Evolutionary conservation across 2,329 filamentous ascomycete species (phyloP).

Genomic region (Fonsecaea pugnacius): DNA sequence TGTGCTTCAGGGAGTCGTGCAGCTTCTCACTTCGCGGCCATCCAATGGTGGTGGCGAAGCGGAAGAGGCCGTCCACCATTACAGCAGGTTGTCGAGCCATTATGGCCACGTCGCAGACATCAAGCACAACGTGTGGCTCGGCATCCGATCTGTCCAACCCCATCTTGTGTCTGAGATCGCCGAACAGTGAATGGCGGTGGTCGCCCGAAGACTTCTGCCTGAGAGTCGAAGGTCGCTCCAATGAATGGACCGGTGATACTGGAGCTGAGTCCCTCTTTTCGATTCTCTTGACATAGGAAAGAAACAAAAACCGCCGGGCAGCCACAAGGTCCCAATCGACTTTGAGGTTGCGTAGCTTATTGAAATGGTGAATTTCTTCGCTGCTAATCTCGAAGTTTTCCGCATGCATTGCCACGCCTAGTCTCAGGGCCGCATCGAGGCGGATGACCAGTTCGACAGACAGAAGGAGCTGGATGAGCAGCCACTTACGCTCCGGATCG

Average conservation of each 20-base stretch:
- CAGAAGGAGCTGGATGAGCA: conserved; percentile 60
- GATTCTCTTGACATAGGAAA: conserved; percentile 32
- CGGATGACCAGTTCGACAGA: conserved; percentile 60
- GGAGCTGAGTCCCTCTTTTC: conserved; percentile 8
- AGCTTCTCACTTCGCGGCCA: conserved; percentile 38
- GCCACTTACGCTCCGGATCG: conserved; percentile 51
- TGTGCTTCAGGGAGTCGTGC: conserved; percentile 29
- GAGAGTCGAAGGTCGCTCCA: neutral
- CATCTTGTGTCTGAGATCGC: conserved; percentile 22
- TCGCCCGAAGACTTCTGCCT: neutral
- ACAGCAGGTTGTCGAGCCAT: conserved; percentile 30
- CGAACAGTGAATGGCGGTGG: conserved; percentile 24
- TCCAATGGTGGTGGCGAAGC: conserved; percentile 37
- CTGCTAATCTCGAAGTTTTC: conserved; percentile 48
- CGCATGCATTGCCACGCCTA: conserved; percentile 47
- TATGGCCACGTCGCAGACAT: conserved; percentile 31
- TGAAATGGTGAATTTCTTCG: conserved; percentile 52
- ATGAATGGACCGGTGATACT: neutral
- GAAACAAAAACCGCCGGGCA: conserved; percentile 57
- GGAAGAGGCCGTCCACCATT: conserved; percentile 39
- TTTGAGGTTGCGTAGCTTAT: conserved; percentile 55
- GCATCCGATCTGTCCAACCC: conserved; percentile 13
- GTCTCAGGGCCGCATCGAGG: conserved; percentile 53
- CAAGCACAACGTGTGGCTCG: conserved; percentile 9
- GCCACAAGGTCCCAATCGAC: conserved; percentile 62